Base-by-base conservation (phyloP, 441 rosid genomes). In the Populus hybrid region DNA sequence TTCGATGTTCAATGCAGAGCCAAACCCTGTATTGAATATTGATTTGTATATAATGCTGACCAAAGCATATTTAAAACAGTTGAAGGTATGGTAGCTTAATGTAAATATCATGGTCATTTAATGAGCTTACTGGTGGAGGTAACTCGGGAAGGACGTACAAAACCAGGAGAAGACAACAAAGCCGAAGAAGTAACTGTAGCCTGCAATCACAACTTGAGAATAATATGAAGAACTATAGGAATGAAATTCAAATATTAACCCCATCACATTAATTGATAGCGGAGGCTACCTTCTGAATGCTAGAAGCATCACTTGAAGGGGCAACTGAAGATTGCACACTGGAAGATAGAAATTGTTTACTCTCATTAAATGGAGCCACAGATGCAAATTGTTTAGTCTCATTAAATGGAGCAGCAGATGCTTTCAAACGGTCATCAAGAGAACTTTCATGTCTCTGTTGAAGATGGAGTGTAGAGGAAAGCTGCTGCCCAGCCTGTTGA, bases 1-100 rank as follows among this genome's bases (percentile, higher is more conserved):
- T 86, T 92, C 99, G 82, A 97, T 93, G 87, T 92, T 97, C 91
- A 97, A 82, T 74, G 99, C 97, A 80, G 99, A 94, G 81, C 99
- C 99, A 88, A 97, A 97, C 82, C 94, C 99, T 94, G 84, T 75
- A 84, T 61, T 32, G 76, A 67, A 75, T 8, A 68, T 9, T 8
- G 23, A 23, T 12, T 16, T 14, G 14, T 38, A 36, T 10, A 38
- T n/a, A 46, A 69, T 20, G 14, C 42, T 24, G 12, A 61, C 6
- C 16, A 8, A 65, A 10, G 10, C 24, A 18, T 18, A 12, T 32
- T n/a, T 61, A 36, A 32, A 36, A 38, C 30, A 4, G 66, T 10
- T 26, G 4, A 35, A 70, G 26, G 12, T 63, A 28, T 20, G 53
- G 10, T 23, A 65, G 57, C 2, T 50, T 50, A 30, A 66, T 68